Evolutionary conservation across 345 rosid genomes (phyloP).

Genomic region (Gossypium stocksii): DNA sequence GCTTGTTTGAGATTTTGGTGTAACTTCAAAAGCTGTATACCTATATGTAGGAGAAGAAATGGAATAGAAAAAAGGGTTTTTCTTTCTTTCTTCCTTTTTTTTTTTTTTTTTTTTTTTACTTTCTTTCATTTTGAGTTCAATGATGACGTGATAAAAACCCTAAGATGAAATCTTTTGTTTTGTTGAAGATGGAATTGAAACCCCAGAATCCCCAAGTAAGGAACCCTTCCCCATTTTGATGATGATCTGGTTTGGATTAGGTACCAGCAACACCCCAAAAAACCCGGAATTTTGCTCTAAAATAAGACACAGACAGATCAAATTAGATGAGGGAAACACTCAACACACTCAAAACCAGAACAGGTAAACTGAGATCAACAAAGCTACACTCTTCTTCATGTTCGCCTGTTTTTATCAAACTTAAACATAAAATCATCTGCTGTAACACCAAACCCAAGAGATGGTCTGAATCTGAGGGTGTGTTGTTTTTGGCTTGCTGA

Average conservation of each 20-base stretch:
- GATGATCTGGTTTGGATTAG: no score
- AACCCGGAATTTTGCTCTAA: background rate
- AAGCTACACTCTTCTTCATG: background rate
- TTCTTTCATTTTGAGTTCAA: no score
- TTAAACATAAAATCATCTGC: constrained; percentile 4
- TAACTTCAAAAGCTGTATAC: background rate
- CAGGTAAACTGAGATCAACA: background rate
- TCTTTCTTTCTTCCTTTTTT: no score
- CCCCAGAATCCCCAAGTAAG: background rate
- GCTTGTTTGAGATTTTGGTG: background rate
- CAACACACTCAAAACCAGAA: background rate
- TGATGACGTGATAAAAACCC: no score
- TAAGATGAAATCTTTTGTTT: background rate
- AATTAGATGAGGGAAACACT: background rate
- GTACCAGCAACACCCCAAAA: background rate
- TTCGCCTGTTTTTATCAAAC: constrained; percentile 5
- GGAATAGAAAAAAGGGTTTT: background rate
- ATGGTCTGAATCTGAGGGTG: background rate
- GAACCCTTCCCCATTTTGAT: no score
- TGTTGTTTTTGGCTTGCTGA: constrained; percentile 1
- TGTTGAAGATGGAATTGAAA: background rate
- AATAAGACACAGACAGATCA: background rate
- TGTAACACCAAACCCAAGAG: constrained; percentile 28
- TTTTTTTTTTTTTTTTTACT: no score
- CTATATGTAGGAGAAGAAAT: background rate